Conservation (phyloP, 1,139 yeast species). For the Lodderomyces oxycetoniae region DNA sequence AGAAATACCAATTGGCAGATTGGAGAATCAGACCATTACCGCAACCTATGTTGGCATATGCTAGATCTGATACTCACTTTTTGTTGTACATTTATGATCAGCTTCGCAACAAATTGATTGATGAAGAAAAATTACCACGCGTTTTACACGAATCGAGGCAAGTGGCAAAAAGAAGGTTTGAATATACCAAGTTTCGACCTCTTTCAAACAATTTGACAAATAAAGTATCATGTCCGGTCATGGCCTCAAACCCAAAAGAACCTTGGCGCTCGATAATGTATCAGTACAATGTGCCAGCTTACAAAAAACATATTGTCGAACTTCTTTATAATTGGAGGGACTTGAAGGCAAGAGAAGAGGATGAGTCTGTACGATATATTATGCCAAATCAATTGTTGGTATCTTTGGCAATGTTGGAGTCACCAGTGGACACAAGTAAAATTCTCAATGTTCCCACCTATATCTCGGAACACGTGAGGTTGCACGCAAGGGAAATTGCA, state of each 20-base stretch:
- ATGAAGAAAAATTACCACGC: conserved; percentile 26
- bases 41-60: conserved; percentile 74
- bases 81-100: conserved; percentile 75
- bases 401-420: conserved; percentile 48
- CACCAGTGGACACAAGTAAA: conserved; percentile 57
- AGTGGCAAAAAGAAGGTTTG: conserved; percentile 80
- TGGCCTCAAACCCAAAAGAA: conserved; percentile 42
- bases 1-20: conserved; percentile 93
- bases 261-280: conserved; percentile 59
- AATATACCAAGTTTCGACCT: conserved; percentile 63
- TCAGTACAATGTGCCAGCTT: conserved; percentile 61
- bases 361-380: conserved; percentile 78
- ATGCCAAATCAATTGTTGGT: conserved; percentile 81
- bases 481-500: conserved; percentile 54
- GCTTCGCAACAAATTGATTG: conserved; percentile 60
- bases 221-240: conserved; percentile 44
- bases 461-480: conserved; percentile 54
- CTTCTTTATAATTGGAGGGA: conserved; percentile 84
- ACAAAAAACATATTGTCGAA: conserved; percentile 54
- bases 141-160: conserved; percentile 74
- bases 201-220: conserved; percentile 18
- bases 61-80: conserved; percentile 94
- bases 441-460: conserved; percentile 49
- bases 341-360: conserved; percentile 60
- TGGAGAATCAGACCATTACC: conserved; percentile 93